A percentile compares a stretch with the other conserved stretches of the same genome.
Conservation (phyloP, 768 basidiomycete species). For the Leccinum boreale region DNA sequence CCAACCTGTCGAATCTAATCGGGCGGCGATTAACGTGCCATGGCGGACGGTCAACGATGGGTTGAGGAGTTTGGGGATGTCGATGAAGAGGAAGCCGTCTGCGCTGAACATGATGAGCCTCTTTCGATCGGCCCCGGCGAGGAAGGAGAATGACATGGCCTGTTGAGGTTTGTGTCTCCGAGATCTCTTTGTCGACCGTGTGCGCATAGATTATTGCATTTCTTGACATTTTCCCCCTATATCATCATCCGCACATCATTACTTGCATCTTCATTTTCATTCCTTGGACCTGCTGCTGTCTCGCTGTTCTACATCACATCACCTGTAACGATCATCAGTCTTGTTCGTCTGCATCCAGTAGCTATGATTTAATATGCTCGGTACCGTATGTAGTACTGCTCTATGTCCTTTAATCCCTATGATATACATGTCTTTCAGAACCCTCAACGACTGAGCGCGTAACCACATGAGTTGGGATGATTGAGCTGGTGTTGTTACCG, state of each 20-base stretch:
- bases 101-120: slow-evolving; percentile 29
- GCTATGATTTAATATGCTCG: not conserved
- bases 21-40: slow-evolving; percentile 5
- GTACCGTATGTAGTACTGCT: not conserved
- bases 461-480: not conserved
- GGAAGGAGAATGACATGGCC: slow-evolving; percentile 14
- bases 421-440: not conserved
- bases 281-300: not conserved
- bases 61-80: slow-evolving; percentile 6
- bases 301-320: not conserved
- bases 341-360: not conserved
- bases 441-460: not conserved
- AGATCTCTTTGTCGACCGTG: not conserved
- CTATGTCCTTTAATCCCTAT: not conserved
- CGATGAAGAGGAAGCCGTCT: slow-evolving; percentile 21
- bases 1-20: not conserved
- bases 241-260: not conserved
- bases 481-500: not conserved
- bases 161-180: not conserved
- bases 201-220: not conserved
- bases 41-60: slow-evolving; percentile 5
- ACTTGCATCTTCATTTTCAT: not conserved
- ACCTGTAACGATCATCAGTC: not conserved
- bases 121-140: slow-evolving; percentile 23
- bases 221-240: not conserved